Conservation (phyloP, 768 basidiomycete genomes). For the Boletus rufocinnamomeus region DNA sequence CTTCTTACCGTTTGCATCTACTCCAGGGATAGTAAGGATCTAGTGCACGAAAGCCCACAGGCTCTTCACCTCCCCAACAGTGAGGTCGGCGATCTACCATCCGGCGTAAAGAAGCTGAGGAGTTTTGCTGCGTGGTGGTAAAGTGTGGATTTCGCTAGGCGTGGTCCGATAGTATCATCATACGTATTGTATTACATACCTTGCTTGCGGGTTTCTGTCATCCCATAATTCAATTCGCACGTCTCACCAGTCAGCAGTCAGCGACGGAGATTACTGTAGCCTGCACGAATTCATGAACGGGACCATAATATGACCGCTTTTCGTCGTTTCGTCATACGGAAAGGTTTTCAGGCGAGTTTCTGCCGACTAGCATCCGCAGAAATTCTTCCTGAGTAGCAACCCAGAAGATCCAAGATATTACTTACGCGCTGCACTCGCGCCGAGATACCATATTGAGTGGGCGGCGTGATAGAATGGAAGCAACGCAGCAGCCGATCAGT, state of each 20-base stretch:
- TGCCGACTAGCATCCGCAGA: background rate
- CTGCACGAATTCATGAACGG: background rate
- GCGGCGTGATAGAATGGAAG: background rate
- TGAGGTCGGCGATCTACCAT: background rate
- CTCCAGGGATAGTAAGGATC: slow-evolving; percentile 5
- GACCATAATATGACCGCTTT: too few species aligned
- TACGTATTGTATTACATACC: background rate
- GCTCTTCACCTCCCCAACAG: background rate
- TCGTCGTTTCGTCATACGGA: background rate
- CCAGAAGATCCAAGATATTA: background rate
- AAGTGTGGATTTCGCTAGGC: slow-evolving; percentile 32
- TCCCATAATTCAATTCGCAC: background rate
- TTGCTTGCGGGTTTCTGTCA: background rate
- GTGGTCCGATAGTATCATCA: slow-evolving; percentile 19
- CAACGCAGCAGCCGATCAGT: background rate
- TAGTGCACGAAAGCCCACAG: background rate
- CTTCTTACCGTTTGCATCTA: slow-evolving; percentile 31
- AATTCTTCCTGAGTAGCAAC: background rate
- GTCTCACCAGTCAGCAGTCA: background rate
- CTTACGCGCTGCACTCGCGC: background rate
- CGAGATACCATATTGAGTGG: background rate
- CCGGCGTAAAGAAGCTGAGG: slow-evolving; percentile 21
- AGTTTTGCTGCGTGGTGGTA: slow-evolving; percentile 30
- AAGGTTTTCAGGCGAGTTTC: background rate
- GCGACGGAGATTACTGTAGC: background rate